Base-by-base conservation (phyloP, 306 rosid species). In the Fragaria vesca region DNA sequence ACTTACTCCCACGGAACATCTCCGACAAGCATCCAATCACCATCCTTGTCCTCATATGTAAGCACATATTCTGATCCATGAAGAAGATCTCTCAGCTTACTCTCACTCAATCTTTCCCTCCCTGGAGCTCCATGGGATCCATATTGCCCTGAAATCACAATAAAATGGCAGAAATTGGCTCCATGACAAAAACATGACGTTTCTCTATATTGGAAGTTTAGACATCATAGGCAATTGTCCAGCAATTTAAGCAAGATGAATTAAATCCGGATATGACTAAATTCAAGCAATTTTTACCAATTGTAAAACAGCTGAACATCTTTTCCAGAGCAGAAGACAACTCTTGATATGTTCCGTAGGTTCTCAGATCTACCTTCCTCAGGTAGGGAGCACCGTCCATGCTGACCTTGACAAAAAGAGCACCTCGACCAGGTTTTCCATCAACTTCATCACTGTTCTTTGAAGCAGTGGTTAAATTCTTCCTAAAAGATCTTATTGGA, bases 1-100 rank as follows among this genome's bases (percentile, higher is more conserved):
- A 91, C 96, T 91, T 88, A 93, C 99, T 86, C 96, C 97, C 99
- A 95, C 0, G 96, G 99, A 20, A 95, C 97, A 85, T 95, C 99
- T 81, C 99, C 99, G 61, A 95, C 99, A 85, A 95, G 99, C 99
- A 95, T 95, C 99, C 99, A 95, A 75, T 95, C 99, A 26, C 96
- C 94, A 79, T 95, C 99, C 82, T 88, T 92, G 80, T 95, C 99
- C 81, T 95, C 97, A 15, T 90, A 93, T 13, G 96, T 91, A 72
- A 93, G 96, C 51, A 95, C 99, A 68, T 90, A 93, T 78, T 95
- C 99, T 38, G 99, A 95, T 78, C 99, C 97, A 32, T 95, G 93
- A 66, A 93, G 90, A 80, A 89, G 90, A 87, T 95, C 99, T 86
- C 99, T 93, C 74, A 95, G 81, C 86, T 93, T 95, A 84, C 96